Conservation (phyloP, 345 rosid genomes). For the Citropsis articulata region DNA sequence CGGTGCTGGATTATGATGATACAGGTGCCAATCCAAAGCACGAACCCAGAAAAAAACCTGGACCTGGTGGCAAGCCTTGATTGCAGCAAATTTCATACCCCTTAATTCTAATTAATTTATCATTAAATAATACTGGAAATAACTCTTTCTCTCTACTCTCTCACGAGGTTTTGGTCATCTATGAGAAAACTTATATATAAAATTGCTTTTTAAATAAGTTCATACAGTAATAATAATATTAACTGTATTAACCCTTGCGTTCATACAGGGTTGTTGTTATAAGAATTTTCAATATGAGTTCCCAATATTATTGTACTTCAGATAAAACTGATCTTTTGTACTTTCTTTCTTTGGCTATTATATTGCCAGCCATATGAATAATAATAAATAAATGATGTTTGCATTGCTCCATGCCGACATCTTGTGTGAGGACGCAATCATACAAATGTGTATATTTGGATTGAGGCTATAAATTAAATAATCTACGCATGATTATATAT, state of each 20-base stretch:
- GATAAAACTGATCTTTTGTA: background rate
- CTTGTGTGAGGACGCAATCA: background rate
- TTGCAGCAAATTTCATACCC: no score
- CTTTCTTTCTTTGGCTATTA: background rate
- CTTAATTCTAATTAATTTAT: no score
- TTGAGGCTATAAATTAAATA: no score
- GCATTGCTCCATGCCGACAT: background rate
- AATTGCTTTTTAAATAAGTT: background rate
- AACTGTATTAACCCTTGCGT: background rate
- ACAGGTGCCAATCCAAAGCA: constrained; percentile 63
- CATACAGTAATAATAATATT: background rate
- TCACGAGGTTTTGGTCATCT: background rate
- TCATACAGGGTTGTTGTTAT: background rate
- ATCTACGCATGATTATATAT: background rate
- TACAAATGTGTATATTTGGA: no score
- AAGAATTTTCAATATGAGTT: background rate
- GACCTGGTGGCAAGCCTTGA: constrained; percentile 28
- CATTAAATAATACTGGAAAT: background rate
- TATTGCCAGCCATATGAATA: background rate
- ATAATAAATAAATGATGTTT: background rate
- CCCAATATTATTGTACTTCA: background rate
- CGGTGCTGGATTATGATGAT: constrained; percentile 53
- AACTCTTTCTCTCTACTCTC: background rate
- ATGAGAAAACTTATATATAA: background rate
- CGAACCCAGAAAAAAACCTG: constrained; percentile 52